Evolutionary conservation across 2,329 filamentous ascomycete genomes (phyloP), one percentile per base, ranked within the genome.

Genomic region (Fusarium sublunatum): DNA sequence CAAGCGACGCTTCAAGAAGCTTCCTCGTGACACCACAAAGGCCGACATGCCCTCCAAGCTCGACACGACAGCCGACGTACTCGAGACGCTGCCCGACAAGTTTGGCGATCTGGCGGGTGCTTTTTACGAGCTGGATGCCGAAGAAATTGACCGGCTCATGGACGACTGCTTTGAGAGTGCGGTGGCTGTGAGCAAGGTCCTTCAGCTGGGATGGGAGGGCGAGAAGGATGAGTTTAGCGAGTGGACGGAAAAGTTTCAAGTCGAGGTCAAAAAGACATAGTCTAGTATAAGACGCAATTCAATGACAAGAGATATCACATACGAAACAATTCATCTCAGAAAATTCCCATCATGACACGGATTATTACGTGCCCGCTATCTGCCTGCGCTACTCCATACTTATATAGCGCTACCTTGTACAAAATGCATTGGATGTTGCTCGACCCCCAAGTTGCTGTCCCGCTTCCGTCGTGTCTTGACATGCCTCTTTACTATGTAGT

Each of bases 171-270:
- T 88, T 58, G 77, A 79, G 2, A 83, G 87, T 46, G 88, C 89
- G 0, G 83, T 84, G 64, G 78, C 76, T 1, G 84, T 82, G 0
- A 81, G 84, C 0, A 82, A 85, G 53, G 71, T 88, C 43, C 75
- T 91, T 11, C 78, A 79, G 45, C 77, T 81, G 56, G 81, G 82
- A 19, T 93, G 91, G 90, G 76, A 83, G 3, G 88, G 83, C 0
- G 76, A 83, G 42, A 81, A 85, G 15, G 93, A 97, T 70, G 91
- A 90, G 69, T 96, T 96, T 71, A 90, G 88, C 0, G 80, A 84
- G 13, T 96, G 93, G 93, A 86, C 83, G n/a, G 80, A 78, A 10
- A 84, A 82, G 61, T 87, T 86, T 63, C 81, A 82, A 69, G 69
- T 73, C 29, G 80, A 84, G 64, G 81, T 86, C 12, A 83, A 81